Percentiles rank a stretch among this genome's conserved stretches.
These are phyloP conservation scores for Didymella segeticola DNA, from an alignment of 2,329 filamentous ascomycete species.

Conservation along the genomic window DNA sequence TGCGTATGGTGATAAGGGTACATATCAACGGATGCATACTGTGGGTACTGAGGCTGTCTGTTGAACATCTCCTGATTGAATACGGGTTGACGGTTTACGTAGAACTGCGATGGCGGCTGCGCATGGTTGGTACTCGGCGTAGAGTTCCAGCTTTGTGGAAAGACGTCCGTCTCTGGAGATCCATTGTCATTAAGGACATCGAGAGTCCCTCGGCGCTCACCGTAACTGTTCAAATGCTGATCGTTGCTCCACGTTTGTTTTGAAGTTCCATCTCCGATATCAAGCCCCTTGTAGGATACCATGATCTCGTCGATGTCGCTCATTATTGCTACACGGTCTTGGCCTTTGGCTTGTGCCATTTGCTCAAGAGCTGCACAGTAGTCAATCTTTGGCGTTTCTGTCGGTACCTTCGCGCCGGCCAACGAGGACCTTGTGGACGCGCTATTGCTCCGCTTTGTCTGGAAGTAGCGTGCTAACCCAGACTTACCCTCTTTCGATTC, in stretches of 20 bases:
- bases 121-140: neutral
- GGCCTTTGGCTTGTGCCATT: slow-evolving; percentile 24
- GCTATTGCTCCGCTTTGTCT: slow-evolving; percentile 23
- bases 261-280: neutral
- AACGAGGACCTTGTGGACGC: slow-evolving; percentile 12
- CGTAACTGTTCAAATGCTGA: neutral
- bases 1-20: neutral
- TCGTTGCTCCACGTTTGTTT: slow-evolving; percentile 6
- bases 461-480: slow-evolving; percentile 34
- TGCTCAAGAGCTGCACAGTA: slow-evolving; percentile 34
- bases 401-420: slow-evolving; percentile 6
- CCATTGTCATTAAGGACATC: slow-evolving; percentile 25
- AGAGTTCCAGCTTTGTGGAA: neutral
- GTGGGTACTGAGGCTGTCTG: slow-evolving; percentile 12
- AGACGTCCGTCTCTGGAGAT: neutral
- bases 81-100: slow-evolving; percentile 13
- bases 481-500: slow-evolving; percentile 25
- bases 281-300: slow-evolving; percentile 37
- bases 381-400: slow-evolving; percentile 19
- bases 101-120: neutral
- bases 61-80: slow-evolving; percentile 29
- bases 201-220: slow-evolving; percentile 28
- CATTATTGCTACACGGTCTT: slow-evolving; percentile 35
- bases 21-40: neutral
- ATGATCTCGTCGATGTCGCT: slow-evolving; percentile 46